Percentiles rank a stretch among this genome's conserved stretches.
Conservation (phyloP, 2,329 filamentous ascomycete species). For the Pyricularia grisea region DNA sequence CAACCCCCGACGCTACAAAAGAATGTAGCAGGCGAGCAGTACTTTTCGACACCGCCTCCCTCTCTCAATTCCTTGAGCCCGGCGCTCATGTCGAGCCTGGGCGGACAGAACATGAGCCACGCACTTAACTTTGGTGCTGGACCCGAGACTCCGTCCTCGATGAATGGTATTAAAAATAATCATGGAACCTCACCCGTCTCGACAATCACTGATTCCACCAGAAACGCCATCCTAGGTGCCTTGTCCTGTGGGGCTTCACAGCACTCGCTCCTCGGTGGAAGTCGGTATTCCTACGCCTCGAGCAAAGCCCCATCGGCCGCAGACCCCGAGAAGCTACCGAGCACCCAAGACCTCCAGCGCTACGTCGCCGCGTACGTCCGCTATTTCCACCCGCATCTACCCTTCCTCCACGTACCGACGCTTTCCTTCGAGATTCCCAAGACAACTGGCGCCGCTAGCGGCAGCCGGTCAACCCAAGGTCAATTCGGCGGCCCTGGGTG, state of each 20-base stretch:
- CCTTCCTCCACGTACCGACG: conserved; percentile 89
- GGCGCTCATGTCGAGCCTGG: conserved; percentile 57
- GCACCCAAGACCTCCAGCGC: conserved; percentile 76
- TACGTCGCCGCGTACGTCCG: conserved; percentile 85
- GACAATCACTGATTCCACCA: conserved; percentile 56
- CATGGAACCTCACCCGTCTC: conserved; percentile 48
- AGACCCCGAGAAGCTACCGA: conserved; percentile 54
- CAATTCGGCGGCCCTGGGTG: conserved; percentile 61
- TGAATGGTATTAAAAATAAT: conserved; percentile 48
- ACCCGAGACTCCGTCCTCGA: conserved; percentile 65
- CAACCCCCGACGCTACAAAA: conserved; percentile 65
- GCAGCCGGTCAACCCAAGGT: neutral
- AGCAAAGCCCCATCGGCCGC: conserved; percentile 18
- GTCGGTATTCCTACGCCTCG: conserved; percentile 50
- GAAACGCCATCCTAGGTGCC: conserved; percentile 50
- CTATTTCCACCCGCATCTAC: conserved; percentile 88
- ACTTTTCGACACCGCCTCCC: conserved; percentile 70
- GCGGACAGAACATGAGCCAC: conserved; percentile 52
- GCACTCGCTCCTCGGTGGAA: conserved; percentile 44
- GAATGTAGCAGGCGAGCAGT: conserved; percentile 60
- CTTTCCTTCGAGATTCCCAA: conserved; percentile 70
- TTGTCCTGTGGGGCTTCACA: conserved; percentile 36
- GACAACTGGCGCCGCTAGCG: conserved; percentile 48
- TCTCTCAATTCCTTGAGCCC: conserved; percentile 66
- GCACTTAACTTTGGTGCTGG: conserved; percentile 54